Percentiles rank a stretch among this genome's conserved stretches.
These are phyloP conservation scores for Auriscalpium microsporum DNA, from an alignment of 768 basidiomycete species.

Conservation along the genomic window DNA sequence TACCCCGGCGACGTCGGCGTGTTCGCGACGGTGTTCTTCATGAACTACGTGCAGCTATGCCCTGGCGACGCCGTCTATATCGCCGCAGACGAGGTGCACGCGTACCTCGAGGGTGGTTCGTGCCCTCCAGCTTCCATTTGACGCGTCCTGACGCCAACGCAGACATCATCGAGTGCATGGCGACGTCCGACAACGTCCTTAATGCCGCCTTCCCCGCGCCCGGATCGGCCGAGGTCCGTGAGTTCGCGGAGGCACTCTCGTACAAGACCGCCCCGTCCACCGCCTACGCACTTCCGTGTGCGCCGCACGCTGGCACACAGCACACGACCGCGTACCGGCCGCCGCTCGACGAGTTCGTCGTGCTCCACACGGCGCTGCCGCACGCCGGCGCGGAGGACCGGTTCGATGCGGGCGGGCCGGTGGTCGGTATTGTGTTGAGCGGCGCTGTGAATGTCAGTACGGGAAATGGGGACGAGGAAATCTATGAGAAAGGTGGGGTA, in stretches of 20 bases:
- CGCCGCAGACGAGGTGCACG: conserved; percentile 48
- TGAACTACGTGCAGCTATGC: conserved; percentile 44
- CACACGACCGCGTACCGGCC: conserved; percentile 18
- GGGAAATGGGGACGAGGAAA: conserved; percentile 7
- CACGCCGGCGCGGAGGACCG: conserved; percentile 2
- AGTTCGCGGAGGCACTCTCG: conserved; percentile 20
- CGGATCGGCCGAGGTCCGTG: conserved; percentile 10
- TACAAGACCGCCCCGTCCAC: conserved; percentile 19
- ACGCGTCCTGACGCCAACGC: background rate
- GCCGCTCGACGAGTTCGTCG: conserved; percentile 22
- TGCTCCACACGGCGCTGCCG: conserved; percentile 18
- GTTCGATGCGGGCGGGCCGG: conserved; percentile 7
- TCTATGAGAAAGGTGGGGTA: conserved; percentile 15
- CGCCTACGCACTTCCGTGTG: conserved; percentile 16
- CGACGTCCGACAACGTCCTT: conserved; percentile 49
- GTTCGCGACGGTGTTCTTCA: conserved; percentile 40
- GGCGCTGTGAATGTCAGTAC: conserved; percentile 11
- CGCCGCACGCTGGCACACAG: conserved; percentile 8
- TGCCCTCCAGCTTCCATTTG: background rate
- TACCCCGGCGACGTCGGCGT: conserved; percentile 49
- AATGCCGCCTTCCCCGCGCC: conserved; percentile 37
- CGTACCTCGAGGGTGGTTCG: conserved; percentile 48
- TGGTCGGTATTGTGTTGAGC: conserved; percentile 19
- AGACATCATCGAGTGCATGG: conserved; percentile 61
- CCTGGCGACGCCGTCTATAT: conserved; percentile 47